Evolutionary conservation across 2,329 filamentous ascomycete species (phyloP).

Genomic region (Ceratocystis variospora): DNA sequence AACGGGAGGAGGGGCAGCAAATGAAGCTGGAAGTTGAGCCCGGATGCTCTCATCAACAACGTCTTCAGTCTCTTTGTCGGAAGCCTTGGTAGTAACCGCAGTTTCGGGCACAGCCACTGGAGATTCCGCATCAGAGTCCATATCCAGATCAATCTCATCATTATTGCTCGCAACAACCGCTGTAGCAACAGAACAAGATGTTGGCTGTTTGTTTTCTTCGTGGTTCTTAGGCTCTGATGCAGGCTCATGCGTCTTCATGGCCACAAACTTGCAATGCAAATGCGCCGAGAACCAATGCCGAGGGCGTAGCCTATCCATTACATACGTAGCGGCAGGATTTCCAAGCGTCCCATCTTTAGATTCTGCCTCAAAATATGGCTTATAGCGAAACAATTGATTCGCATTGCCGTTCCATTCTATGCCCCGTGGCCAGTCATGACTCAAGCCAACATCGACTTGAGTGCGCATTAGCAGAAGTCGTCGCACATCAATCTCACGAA

Average conservation of each 20-base stretch:
- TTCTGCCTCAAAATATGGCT: slow-evolving; percentile 63
- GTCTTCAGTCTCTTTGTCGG: slow-evolving; percentile 14
- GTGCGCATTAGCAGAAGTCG: slow-evolving; percentile 75
- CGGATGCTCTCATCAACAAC: slow-evolving; percentile 42
- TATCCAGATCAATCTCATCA: slow-evolving; percentile 58
- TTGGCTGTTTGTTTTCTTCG: slow-evolving; percentile 23
- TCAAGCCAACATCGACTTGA: slow-evolving; percentile 81
- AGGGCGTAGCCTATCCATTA: slow-evolving; percentile 70
- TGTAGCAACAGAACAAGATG: neutral
- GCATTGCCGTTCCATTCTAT: slow-evolving; percentile 68
- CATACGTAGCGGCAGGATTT: slow-evolving; percentile 61
- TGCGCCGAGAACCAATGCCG: slow-evolving; percentile 89
- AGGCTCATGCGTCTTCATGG: slow-evolving; percentile 43
- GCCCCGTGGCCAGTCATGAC: slow-evolving; percentile 86
- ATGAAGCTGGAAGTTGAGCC: slow-evolving; percentile 63
- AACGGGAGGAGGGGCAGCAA: slow-evolving; percentile 34
- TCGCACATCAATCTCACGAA: slow-evolving; percentile 77
- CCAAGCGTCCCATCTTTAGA: slow-evolving; percentile 63
- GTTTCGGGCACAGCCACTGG: slow-evolving; percentile 12
- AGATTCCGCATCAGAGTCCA: slow-evolving; percentile 38
- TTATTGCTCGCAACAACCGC: slow-evolving; percentile 33
- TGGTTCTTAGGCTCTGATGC: slow-evolving; percentile 24
- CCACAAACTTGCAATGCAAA: slow-evolving; percentile 76
- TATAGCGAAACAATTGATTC: slow-evolving; percentile 53
- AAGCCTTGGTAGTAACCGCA: neutral